These are phyloP conservation scores for Pyronema omphalodes DNA, from an alignment of 495 filamentous ascomycete genomes.

Conservation along the genomic window DNA sequence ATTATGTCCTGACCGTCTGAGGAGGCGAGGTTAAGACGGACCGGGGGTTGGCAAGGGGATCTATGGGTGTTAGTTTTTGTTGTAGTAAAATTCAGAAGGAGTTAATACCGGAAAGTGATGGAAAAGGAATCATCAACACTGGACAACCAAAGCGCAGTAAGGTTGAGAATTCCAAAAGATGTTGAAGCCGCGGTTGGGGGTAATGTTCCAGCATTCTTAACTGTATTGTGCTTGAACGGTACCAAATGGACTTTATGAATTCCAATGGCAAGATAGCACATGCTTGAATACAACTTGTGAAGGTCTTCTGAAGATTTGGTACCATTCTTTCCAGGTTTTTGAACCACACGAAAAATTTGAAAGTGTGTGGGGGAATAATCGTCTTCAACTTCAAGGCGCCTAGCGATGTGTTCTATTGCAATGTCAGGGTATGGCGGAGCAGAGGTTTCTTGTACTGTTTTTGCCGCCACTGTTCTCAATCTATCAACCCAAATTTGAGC, in stretches of 20 bases:
- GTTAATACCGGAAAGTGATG: slow-evolving; percentile 54
- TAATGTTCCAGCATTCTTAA: slow-evolving; percentile 36
- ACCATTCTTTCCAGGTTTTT: slow-evolving; percentile 37
- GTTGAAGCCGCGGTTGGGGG: slow-evolving; percentile 29
- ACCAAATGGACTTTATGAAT: slow-evolving; percentile 67
- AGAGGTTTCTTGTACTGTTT: slow-evolving; percentile 17
- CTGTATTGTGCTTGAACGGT: slow-evolving; percentile 39
- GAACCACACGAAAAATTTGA: slow-evolving; percentile 69
- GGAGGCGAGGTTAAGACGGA: slow-evolving; percentile 59
- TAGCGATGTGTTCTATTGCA: slow-evolving; percentile 44
- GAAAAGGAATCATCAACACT: slow-evolving; percentile 70
- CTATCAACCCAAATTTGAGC: slow-evolving; percentile 22
- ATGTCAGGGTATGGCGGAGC: slow-evolving; percentile 35
- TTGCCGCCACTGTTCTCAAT: slow-evolving; percentile 13
- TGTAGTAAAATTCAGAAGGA: background rate
- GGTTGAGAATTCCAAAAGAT: slow-evolving; percentile 56
- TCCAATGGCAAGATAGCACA: slow-evolving; percentile 75
- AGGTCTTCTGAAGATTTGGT: slow-evolving; percentile 59
- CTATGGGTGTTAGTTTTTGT: slow-evolving; percentile 27
- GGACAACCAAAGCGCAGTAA: slow-evolving; percentile 48
- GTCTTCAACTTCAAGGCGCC: slow-evolving; percentile 46
- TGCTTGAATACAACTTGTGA: slow-evolving; percentile 48
- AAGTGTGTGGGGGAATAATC: slow-evolving; percentile 53
- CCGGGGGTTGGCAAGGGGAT: slow-evolving; percentile 43
- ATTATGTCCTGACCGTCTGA: slow-evolving; percentile 60